These are phyloP conservation scores for Penicillium flavigenum DNA, from an alignment of 495 filamentous ascomycete genomes.

Conservation along the genomic window DNA sequence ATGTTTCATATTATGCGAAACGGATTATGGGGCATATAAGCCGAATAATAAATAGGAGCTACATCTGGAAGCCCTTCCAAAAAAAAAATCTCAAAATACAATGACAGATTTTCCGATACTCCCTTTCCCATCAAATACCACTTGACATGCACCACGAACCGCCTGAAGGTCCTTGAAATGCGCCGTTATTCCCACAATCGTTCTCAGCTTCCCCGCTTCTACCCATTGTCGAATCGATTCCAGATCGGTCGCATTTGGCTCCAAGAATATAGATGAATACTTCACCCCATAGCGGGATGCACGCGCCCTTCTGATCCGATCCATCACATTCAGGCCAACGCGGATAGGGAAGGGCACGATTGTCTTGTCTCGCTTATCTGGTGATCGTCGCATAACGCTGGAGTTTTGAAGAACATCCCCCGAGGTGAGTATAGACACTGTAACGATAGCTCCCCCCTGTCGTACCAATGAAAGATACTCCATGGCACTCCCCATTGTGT, in stretches of 20 bases:
- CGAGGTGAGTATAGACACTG: background rate
- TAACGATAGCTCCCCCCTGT: constrained; percentile 18
- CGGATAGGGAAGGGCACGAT: constrained; percentile 32
- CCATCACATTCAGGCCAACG: constrained; percentile 33
- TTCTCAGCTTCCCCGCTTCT: constrained; percentile 44
- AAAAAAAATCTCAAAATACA: background rate
- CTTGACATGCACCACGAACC: constrained; percentile 43
- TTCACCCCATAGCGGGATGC: constrained; percentile 36
- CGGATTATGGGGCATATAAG: too few relatives aligned
- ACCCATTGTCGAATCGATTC: constrained; percentile 42
- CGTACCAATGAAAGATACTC: constrained; percentile 39
- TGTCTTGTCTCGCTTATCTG: constrained; percentile 24
- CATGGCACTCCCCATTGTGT: constrained; percentile 42
- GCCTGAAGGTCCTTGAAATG: constrained; percentile 44
- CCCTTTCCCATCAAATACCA: constrained; percentile 50
- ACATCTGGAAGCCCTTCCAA: too few relatives aligned
- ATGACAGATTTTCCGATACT: constrained; percentile 54
- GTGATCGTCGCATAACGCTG: constrained; percentile 13
- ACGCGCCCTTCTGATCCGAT: constrained; percentile 30
- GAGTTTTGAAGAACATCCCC: background rate
- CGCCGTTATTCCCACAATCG: constrained; percentile 41
- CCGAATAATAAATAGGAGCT: too few relatives aligned
- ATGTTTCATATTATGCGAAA: too few relatives aligned
- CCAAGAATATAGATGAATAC: constrained; percentile 41
- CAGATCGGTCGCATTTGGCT: constrained; percentile 36